Conservation (phyloP, 495 filamentous ascomycete species). For the Zalerion maritima region DNA sequence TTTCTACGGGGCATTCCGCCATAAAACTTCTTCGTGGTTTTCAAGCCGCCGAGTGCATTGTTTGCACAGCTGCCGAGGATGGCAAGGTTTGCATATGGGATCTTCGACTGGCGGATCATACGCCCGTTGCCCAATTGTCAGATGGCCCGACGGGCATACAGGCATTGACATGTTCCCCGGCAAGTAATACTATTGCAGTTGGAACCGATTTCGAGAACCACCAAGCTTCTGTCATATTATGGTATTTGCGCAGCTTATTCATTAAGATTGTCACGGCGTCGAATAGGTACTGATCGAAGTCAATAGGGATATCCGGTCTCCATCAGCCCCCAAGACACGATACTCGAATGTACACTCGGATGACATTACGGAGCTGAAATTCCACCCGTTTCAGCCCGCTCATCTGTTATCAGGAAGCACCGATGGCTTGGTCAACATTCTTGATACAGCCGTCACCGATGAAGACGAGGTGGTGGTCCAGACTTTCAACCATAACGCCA, state of each 20-base stretch:
- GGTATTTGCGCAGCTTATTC: constrained; percentile 32
- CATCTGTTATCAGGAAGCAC: constrained; percentile 75
- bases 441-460: constrained; percentile 56
- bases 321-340: constrained; percentile 34
- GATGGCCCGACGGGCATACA: constrained; percentile 13
- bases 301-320: constrained; percentile 54
- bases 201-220: constrained; percentile 68
- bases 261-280: constrained; percentile 1
- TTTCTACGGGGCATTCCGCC: constrained; percentile 35
- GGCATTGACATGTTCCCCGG: background rate
- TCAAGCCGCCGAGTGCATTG: constrained; percentile 21
- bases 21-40: constrained; percentile 41
- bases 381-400: constrained; percentile 47
- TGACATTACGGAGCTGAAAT: constrained; percentile 75
- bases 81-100: constrained; percentile 46
- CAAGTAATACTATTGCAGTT: constrained; percentile 37
- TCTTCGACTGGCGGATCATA: constrained; percentile 22
- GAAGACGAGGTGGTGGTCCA: constrained; percentile 78
- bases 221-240: constrained; percentile 59
- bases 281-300: constrained; percentile 2
- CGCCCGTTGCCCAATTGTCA: constrained; percentile 23
- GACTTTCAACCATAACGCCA: constrained; percentile 72
- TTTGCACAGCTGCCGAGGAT: constrained; percentile 48
- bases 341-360: constrained; percentile 86
- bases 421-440: constrained; percentile 82